Percentiles rank a stretch among this genome's conserved stretches.
Evolutionary conservation across 2,329 filamentous ascomycete species (phyloP).

Genomic region (Didymella arachidicola): DNA sequence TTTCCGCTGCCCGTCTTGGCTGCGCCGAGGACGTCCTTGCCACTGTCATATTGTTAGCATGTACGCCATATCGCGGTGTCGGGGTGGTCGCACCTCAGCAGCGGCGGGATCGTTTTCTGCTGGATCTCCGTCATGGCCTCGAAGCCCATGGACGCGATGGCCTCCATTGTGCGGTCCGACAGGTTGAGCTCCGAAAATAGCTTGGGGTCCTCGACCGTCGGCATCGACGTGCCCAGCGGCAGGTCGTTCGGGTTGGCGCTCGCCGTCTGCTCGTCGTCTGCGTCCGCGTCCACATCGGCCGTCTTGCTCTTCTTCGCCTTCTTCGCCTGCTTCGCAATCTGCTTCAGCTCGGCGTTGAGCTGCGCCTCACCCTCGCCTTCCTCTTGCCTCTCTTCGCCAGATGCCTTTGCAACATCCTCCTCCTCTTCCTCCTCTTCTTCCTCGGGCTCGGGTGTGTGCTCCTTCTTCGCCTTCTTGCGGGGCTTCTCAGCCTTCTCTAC

Average conservation of each 20-base stretch:
- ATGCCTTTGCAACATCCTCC: constrained; percentile 27
- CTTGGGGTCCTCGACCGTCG: constrained; percentile 69
- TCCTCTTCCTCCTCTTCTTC: constrained; percentile 28
- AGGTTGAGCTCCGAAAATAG: constrained; percentile 84
- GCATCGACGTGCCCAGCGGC: constrained; percentile 64
- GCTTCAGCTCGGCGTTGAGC: constrained; percentile 47
- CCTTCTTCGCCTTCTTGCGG: constrained; percentile 53
- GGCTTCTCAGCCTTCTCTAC: constrained; percentile 48
- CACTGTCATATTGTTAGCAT: constrained; percentile 47
- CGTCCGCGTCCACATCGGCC: constrained; percentile 30
- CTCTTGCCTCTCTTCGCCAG: constrained; percentile 39
- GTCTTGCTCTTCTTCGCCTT: constrained; percentile 39
- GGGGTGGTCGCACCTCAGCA: constrained; percentile 65
- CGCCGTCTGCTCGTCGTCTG: constrained; percentile 35
- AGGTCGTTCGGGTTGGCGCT: constrained; percentile 56
- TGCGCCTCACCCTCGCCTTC: constrained; percentile 40
- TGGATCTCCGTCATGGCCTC: constrained; percentile 97
- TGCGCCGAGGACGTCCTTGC: constrained; percentile 90
- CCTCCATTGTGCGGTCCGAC: constrained; percentile 86
- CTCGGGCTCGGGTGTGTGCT: constrained; percentile 43
- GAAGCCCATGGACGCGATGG: constrained; percentile 91
- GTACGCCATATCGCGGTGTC: background rate
- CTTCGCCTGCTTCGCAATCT: constrained; percentile 31
- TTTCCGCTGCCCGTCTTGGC: constrained; percentile 97
- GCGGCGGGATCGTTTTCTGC: constrained; percentile 81